Percentiles rank a stretch among this genome's conserved stretches.
Evolutionary conservation across 495 filamentous ascomycete genomes (phyloP).

Genomic region (Lasiosphaeria ovina): DNA sequence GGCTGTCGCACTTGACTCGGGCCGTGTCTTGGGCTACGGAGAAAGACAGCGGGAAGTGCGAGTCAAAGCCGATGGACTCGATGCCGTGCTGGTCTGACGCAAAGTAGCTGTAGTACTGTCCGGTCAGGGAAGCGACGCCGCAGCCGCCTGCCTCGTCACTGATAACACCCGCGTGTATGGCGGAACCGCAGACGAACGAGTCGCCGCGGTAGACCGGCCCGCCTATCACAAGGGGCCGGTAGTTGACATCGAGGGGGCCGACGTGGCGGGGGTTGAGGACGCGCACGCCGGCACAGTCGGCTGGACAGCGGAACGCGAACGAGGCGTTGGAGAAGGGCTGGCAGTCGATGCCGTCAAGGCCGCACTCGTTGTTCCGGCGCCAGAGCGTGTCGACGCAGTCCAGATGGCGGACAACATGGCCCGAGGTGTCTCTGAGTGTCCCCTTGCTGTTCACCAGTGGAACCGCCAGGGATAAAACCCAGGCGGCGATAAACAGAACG

Average conservation of each 20-base stretch:
- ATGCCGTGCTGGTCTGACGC: slow-evolving; percentile 62
- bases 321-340: slow-evolving; percentile 66
- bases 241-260: slow-evolving; percentile 68
- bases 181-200: slow-evolving; percentile 78
- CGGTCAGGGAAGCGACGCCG: slow-evolving; percentile 53
- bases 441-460: slow-evolving; percentile 58
- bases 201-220: slow-evolving; percentile 74
- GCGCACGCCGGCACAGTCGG: slow-evolving; percentile 62
- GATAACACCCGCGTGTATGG: slow-evolving; percentile 74
- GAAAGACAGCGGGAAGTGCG: slow-evolving; percentile 74
- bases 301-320: slow-evolving; percentile 76
- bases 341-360: slow-evolving; percentile 72
- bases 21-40: slow-evolving; percentile 49
- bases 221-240: slow-evolving; percentile 68
- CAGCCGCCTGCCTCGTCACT: slow-evolving; percentile 75
- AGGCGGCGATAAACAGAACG: slow-evolving; percentile 56
- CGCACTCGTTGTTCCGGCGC: slow-evolving; percentile 67
- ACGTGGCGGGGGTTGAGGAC: slow-evolving; percentile 70
- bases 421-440: slow-evolving; percentile 58
- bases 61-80: slow-evolving; percentile 63
- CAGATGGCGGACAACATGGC: slow-evolving; percentile 54
- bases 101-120: slow-evolving; percentile 61
- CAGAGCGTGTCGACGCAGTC: slow-evolving; percentile 62
- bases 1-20: slow-evolving; percentile 48
- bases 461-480: slow-evolving; percentile 62